Conservation (phyloP, 73 alveolate genomes). For the Tetrahymena malaccensis region DNA sequence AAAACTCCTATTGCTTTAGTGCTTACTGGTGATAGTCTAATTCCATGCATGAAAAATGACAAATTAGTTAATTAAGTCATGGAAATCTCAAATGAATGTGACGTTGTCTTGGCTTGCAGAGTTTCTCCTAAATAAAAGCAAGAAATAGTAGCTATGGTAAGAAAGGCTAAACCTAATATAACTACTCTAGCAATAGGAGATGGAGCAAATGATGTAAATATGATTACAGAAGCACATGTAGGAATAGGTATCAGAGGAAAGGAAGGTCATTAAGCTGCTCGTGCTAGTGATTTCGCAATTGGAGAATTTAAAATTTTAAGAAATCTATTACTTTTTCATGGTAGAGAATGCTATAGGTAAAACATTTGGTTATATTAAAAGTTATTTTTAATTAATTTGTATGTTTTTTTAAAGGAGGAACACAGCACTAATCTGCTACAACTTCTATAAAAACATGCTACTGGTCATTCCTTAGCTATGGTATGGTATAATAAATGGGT, state of each 20-base stretch:
- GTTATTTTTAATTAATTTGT: not conserved
- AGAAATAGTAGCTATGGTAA: constrained; percentile 36
- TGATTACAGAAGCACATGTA: constrained; percentile 93
- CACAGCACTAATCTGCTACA: constrained; percentile 69
- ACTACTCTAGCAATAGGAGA: constrained; percentile 91
- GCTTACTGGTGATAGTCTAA: not conserved
- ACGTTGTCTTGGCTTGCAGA: constrained; percentile 26
- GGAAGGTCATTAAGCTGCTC: constrained; percentile 92
- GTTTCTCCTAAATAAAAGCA: constrained; percentile 28
- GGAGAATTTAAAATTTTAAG: constrained; percentile 72
- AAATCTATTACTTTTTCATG: constrained; percentile 87
- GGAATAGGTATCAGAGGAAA: constrained; percentile 93
- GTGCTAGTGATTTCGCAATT: constrained; percentile 86
- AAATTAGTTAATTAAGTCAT: constrained; percentile 46
- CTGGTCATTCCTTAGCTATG: constrained; percentile 69
- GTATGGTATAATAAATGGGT: constrained; percentile 72
- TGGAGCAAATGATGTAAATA: constrained; percentile 96
- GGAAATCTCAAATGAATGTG: constrained; percentile 56
- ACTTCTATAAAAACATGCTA: constrained; percentile 81
- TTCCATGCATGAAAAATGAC: not conserved
- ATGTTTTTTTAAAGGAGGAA: constrained; percentile 63
- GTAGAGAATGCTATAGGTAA: constrained; percentile 87
- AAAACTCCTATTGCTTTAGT: not conserved
- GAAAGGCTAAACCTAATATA: constrained; percentile 43
- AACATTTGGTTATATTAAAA: not conserved